Percentiles rank a stretch among this genome's conserved stretches.
Conservation (phyloP, 2,329 filamentous ascomycete species). For the Trichoderma koningiopsis region DNA sequence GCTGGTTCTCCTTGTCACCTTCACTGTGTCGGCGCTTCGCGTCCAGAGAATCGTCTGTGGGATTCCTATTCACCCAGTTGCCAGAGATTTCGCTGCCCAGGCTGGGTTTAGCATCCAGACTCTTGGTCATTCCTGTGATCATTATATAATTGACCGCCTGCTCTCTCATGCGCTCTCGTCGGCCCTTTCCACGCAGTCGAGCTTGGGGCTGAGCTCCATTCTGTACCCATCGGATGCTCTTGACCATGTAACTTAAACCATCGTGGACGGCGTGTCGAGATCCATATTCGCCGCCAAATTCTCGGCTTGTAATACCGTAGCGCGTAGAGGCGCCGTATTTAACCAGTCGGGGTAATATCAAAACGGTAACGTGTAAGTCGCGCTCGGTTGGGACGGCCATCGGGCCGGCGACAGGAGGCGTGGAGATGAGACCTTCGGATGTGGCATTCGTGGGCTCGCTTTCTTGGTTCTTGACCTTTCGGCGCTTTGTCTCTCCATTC, state of each 20-base stretch:
- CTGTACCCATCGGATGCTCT: conserved; percentile 81
- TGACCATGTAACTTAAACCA: conserved; percentile 85
- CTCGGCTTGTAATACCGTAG: conserved; percentile 79
- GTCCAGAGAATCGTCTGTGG: conserved; percentile 33
- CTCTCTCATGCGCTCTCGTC: conserved; percentile 60
- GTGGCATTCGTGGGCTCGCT: conserved; percentile 39
- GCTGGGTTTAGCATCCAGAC: conserved; percentile 28
- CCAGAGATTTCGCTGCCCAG: conserved; percentile 38
- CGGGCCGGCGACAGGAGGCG: conserved; percentile 62
- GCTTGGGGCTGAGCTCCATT: conserved; percentile 66
- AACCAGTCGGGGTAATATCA: conserved; percentile 78
- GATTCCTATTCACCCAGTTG: conserved; percentile 40
- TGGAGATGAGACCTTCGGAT: conserved; percentile 49
- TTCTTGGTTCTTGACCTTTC: conserved; percentile 36
- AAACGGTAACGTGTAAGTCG: conserved; percentile 83
- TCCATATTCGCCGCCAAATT: conserved; percentile 64
- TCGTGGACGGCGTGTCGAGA: conserved; percentile 63
- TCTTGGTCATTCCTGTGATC: conserved; percentile 33
- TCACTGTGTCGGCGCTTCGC: conserved; percentile 38
- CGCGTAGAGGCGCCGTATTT: conserved; percentile 75
- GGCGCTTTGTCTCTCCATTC: conserved; percentile 35
- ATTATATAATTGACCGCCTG: conserved; percentile 45
- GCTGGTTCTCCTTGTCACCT: conserved; percentile 53
- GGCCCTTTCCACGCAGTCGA: conserved; percentile 56
- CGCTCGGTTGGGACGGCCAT: conserved; percentile 65